Percentiles rank a stretch among this genome's conserved stretches.
These are phyloP conservation scores for Marchantia paleacea DNA, from an alignment of 225 moss, liverwort and hornwort species.

Conservation along the genomic window DNA sequence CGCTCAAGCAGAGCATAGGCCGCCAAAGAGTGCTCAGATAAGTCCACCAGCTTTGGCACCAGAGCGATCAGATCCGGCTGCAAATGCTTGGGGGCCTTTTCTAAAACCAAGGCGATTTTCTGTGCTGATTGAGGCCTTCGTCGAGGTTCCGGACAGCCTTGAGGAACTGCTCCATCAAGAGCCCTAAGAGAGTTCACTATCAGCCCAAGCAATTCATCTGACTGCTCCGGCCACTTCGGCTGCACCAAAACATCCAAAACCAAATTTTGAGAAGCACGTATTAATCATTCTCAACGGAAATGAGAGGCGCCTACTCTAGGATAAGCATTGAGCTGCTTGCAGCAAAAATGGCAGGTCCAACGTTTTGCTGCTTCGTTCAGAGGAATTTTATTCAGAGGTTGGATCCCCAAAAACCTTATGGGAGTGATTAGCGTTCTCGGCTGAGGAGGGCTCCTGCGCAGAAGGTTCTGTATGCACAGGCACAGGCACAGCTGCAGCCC, in stretches of 20 bases:
- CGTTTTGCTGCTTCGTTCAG: not conserved
- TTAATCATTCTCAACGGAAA: not conserved
- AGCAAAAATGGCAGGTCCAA: not conserved
- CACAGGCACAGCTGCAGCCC: slow-evolving; percentile 95
- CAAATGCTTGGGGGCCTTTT: slow-evolving; percentile 99
- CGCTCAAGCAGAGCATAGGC: slow-evolving; percentile 90
- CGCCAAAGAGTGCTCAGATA: slow-evolving; percentile 93
- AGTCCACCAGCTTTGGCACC: slow-evolving; percentile 99
- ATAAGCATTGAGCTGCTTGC: not conserved
- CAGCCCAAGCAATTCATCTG: slow-evolving; percentile 93
- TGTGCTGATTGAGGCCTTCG: slow-evolving; percentile 98
- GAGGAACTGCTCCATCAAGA: slow-evolving; percentile 94
- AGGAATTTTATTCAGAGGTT: not conserved
- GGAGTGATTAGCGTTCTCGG: slow-evolving; percentile 71
- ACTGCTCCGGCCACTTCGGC: slow-evolving; percentile 99
- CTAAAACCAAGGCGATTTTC: slow-evolving; percentile 95
- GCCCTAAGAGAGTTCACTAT: slow-evolving; percentile 99
- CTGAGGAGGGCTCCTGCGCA: slow-evolving; percentile 56
- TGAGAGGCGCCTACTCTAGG: not conserved
- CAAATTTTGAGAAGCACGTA: not conserved
- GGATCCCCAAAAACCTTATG: slow-evolving; percentile 56
- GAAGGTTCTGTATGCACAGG: slow-evolving; percentile 73
- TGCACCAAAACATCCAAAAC: slow-evolving; percentile 39
- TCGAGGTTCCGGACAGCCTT: slow-evolving; percentile 95
- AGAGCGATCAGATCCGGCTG: slow-evolving; percentile 98